Conservation (phyloP, 2,329 filamentous ascomycete genomes). For the Elsinoe ampelina region DNA sequence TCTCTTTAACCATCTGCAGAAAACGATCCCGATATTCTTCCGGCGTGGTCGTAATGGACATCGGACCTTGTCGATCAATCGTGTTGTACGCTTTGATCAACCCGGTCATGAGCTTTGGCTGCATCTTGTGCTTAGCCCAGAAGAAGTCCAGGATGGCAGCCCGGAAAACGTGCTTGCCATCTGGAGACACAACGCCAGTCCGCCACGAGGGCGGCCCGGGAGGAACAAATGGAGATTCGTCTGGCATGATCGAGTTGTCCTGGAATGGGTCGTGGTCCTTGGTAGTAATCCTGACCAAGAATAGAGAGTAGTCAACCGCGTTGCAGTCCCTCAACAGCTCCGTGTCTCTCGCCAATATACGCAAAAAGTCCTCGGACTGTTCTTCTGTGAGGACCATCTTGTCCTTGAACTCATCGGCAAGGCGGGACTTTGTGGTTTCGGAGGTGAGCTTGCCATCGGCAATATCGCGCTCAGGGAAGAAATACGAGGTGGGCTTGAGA, state of each 20-base stretch:
- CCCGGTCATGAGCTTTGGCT: slow-evolving; percentile 56
- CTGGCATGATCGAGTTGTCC: slow-evolving; percentile 28
- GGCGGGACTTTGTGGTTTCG: slow-evolving; percentile 54
- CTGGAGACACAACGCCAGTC: slow-evolving; percentile 49
- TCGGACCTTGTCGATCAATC: slow-evolving; percentile 55
- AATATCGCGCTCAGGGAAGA: slow-evolving; percentile 65
- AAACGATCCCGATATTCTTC: slow-evolving; percentile 56
- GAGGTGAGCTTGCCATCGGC: slow-evolving; percentile 54
- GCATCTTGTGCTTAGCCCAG: slow-evolving; percentile 64
- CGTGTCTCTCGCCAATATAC: slow-evolving; percentile 52
- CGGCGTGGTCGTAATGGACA: slow-evolving; percentile 64
- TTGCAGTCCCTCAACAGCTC: slow-evolving; percentile 52
- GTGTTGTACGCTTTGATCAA: slow-evolving; percentile 48
- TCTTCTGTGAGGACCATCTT: slow-evolving; percentile 50
- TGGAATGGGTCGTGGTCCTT: slow-evolving; percentile 3
- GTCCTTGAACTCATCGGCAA: slow-evolving; percentile 59
- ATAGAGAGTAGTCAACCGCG: slow-evolving; percentile 67
- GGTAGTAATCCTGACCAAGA: slow-evolving; percentile 51
- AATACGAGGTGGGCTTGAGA: slow-evolving; percentile 64
- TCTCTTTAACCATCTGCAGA: slow-evolving; percentile 41
- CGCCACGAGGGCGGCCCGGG: slow-evolving; percentile 43
- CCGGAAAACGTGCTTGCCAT: slow-evolving; percentile 59
- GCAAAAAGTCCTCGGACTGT: slow-evolving; percentile 48
- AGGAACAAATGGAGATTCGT: slow-evolving; percentile 26
- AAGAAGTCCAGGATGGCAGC: slow-evolving; percentile 66